phyloP scores from a whole-genome alignment of 1,284 basidiomycete genomes.

The Rhodotorula mucilaginosa region DNA sequence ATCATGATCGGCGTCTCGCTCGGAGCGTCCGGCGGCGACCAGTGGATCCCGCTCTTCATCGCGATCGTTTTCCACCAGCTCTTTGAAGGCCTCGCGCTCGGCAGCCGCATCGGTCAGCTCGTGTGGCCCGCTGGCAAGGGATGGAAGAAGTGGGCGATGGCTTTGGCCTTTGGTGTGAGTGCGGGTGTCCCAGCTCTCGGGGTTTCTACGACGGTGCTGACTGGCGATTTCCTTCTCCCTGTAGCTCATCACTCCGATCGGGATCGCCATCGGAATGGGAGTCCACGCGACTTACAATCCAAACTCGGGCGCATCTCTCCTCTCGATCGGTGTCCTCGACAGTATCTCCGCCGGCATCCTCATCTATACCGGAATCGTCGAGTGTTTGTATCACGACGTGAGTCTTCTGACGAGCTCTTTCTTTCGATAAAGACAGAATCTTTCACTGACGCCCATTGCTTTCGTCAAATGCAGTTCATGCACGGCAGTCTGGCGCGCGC shows the following conservation, averaged over 20 bases:
- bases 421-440: neutral
- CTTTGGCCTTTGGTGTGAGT: conserved; percentile 38
- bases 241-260: conserved; percentile 44
- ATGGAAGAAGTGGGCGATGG: conserved; percentile 43
- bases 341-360: conserved; percentile 48
- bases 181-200: conserved; percentile 24
- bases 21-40: conserved; percentile 43
- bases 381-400: conserved; percentile 40
- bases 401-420: neutral
- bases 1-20: conserved; percentile 49
- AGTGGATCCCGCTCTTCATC: conserved; percentile 45
- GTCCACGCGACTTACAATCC: conserved; percentile 46
- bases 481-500: conserved; percentile 30
- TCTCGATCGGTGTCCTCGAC: conserved; percentile 47
- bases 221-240: neutral
- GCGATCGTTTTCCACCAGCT: conserved; percentile 47
- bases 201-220: neutral
- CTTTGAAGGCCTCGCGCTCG: conserved; percentile 44
- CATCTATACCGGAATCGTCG: conserved; percentile 47
- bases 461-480: conserved; percentile 25
- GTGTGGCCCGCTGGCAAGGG: conserved; percentile 19
- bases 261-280: conserved; percentile 47
- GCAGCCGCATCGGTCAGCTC: conserved; percentile 45
- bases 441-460: neutral
- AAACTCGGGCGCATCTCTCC: conserved; percentile 44